Conservation (phyloP, 352 stramenopile genomes). For the Globisporangium lucens region DNA sequence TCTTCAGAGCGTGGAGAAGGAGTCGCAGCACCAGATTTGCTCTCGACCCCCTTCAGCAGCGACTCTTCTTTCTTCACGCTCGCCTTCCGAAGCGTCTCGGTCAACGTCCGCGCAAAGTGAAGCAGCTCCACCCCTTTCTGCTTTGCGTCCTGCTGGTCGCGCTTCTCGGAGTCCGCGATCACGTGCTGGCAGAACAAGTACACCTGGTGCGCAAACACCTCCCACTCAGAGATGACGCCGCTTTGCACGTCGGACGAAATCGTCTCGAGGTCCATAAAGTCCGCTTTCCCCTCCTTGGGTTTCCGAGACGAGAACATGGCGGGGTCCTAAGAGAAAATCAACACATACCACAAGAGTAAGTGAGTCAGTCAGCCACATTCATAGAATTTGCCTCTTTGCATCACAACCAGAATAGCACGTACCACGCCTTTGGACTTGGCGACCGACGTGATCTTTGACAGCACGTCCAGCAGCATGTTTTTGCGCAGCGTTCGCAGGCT, state of each 20-base stretch:
- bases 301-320: slow-evolving; percentile 41
- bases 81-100: slow-evolving; percentile 65
- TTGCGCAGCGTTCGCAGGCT: slow-evolving; percentile 51
- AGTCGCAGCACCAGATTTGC: neutral
- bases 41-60: slow-evolving; percentile 42
- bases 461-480: slow-evolving; percentile 72
- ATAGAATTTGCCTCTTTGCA: neutral
- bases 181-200: slow-evolving; percentile 75
- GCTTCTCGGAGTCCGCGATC: slow-evolving; percentile 53
- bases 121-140: slow-evolving; percentile 74
- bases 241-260: slow-evolving; percentile 39
- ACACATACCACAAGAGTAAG: neutral
- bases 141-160: slow-evolving; percentile 48
- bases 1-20: slow-evolving; percentile 5
- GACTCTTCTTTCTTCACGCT: slow-evolving; percentile 64
- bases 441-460: slow-evolving; percentile 80
- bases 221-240: slow-evolving; percentile 54
- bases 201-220: slow-evolving; percentile 64
- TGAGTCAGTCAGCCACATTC: neutral
- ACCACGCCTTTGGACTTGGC: slow-evolving; percentile 69
- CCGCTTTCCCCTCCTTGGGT: neutral
- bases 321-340: slow-evolving; percentile 27
- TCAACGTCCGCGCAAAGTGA: slow-evolving; percentile 70
- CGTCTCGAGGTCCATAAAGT: slow-evolving; percentile 50
- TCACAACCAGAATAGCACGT: neutral